A percentile compares a stretch with the other conserved stretches of the same genome.
Conservation (phyloP, 1,139 yeast genomes). For the Yamadazyma aaseri region DNA sequence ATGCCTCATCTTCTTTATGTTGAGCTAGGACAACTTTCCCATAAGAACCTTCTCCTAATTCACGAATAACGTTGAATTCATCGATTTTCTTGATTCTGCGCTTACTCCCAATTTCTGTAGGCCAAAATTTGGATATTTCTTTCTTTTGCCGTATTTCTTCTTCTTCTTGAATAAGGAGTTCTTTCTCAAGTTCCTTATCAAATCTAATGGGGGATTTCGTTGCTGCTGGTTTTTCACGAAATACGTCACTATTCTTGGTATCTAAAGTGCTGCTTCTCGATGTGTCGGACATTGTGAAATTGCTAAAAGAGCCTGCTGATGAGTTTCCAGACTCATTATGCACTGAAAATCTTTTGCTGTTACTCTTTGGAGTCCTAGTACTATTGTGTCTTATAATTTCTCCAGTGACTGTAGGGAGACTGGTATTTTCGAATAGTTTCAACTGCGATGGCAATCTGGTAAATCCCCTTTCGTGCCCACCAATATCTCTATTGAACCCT, state of each 20-base stretch:
- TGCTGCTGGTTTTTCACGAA: not conserved
- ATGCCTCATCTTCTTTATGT: conserved; percentile 59
- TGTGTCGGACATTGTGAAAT: conserved; percentile 1
- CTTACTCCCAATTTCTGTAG: conserved; percentile 54
- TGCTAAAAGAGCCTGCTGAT: conserved; percentile 3
- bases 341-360: not conserved
- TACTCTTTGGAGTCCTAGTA: conserved; percentile 24
- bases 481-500: conserved; percentile 1
- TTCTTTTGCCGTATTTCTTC: conserved; percentile 37
- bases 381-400: conserved; percentile 38
- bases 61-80: conserved; percentile 69
- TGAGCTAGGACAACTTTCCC: conserved; percentile 86
- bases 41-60: conserved; percentile 95
- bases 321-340: conserved; percentile 3
- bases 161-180: conserved; percentile 44
- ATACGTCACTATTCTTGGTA: conserved; percentile 1
- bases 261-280: conserved; percentile 3
- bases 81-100: conserved; percentile 65
- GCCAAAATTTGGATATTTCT: conserved; percentile 46
- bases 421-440: conserved; percentile 41
- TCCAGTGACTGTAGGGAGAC: conserved; percentile 15
- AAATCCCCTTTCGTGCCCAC: conserved; percentile 11
- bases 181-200: conserved; percentile 26
- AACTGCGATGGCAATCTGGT: conserved; percentile 55
- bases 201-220: not conserved